phyloP scores from a whole-genome alignment of 768 basidiomycete genomes.

The Boletus bicolor region DNA sequence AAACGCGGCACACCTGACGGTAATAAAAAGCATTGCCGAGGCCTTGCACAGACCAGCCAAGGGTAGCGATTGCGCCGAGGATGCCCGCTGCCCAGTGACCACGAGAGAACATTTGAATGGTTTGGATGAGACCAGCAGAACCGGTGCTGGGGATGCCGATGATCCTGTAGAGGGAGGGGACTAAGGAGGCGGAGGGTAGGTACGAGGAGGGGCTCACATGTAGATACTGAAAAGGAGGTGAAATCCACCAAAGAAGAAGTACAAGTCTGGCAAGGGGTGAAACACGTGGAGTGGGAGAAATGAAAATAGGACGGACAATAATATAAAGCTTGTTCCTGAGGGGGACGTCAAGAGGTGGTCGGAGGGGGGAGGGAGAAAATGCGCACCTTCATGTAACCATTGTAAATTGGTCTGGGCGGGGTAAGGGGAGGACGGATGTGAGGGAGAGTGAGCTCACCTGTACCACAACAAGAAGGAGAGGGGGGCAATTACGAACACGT shows the following conservation, averaged over 20 bases:
- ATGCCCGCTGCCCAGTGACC: slow-evolving; percentile 78
- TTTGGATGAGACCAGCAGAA: slow-evolving; percentile 92
- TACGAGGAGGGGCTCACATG: slow-evolving; percentile 52
- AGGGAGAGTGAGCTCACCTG: slow-evolving; percentile 50
- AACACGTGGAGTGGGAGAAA: not conserved
- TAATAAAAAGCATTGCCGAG: slow-evolving; percentile 79
- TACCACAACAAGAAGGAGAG: slow-evolving; percentile 95
- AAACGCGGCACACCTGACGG: slow-evolving; percentile 53
- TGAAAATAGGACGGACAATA: slow-evolving; percentile 62
- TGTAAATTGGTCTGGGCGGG: slow-evolving; percentile 80
- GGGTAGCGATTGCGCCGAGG: slow-evolving; percentile 74
- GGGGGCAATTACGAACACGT: slow-evolving; percentile 72
- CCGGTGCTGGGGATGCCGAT: slow-evolving; percentile 96
- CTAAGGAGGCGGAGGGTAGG: slow-evolving; percentile 14
- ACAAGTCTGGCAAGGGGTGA: slow-evolving; percentile 62
- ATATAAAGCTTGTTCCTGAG: slow-evolving; percentile 87
- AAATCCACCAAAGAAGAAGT: slow-evolving; percentile 95
- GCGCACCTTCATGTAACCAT: slow-evolving; percentile 92
- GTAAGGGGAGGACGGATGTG: slow-evolving; percentile 9
- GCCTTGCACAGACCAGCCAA: slow-evolving; percentile 87
- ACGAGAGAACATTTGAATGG: slow-evolving; percentile 72
- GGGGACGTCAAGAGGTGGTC: slow-evolving; percentile 16
- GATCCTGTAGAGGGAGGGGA: slow-evolving; percentile 54
- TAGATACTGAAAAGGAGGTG: slow-evolving; percentile 91
- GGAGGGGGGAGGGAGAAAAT: slow-evolving; percentile 20